Percentiles rank a stretch among this genome's conserved stretches.
These are phyloP conservation scores for Cercophora samala DNA, from an alignment of 495 filamentous ascomycete species.

Conservation along the genomic window DNA sequence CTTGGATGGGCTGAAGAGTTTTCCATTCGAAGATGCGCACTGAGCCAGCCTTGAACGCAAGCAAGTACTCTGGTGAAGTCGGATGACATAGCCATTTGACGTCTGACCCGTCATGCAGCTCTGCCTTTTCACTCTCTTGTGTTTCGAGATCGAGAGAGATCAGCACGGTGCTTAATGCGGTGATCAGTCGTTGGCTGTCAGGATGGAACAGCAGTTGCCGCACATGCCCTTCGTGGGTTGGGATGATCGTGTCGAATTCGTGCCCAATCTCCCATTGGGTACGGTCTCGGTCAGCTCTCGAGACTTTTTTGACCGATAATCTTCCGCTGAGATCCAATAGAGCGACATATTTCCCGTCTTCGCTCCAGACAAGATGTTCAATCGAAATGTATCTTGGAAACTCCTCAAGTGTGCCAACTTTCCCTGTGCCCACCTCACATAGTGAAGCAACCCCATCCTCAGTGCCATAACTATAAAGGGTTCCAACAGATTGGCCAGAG, in stretches of 20 bases:
- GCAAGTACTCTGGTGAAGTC: not conserved
- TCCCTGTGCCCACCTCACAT: not conserved
- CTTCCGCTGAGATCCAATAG: not conserved
- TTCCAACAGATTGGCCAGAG: not conserved
- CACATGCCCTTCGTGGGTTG: not conserved
- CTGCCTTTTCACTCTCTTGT: not conserved
- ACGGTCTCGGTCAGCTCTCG: not conserved
- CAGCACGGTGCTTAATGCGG: not conserved
- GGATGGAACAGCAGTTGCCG: not conserved
- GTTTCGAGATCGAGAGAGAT: not conserved
- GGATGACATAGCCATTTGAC: not conserved
- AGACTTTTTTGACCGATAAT: not conserved
- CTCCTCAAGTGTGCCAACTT: not conserved
- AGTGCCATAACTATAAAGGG: not conserved
- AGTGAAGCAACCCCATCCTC: constrained; percentile 1
- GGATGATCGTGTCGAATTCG: not conserved
- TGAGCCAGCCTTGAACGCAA: not conserved
- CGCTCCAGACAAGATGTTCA: not conserved
- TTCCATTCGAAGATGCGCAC: not conserved
- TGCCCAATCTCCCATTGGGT: not conserved
- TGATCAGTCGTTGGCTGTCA: not conserved
- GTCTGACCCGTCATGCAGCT: not conserved
- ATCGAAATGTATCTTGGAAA: not conserved
- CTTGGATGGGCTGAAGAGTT: no score
- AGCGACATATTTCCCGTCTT: not conserved